Evolutionary conservation across 2,329 filamentous ascomycete species (phyloP), one percentile per base, ranked within the genome.

Genomic region (Xylaria sp.): DNA sequence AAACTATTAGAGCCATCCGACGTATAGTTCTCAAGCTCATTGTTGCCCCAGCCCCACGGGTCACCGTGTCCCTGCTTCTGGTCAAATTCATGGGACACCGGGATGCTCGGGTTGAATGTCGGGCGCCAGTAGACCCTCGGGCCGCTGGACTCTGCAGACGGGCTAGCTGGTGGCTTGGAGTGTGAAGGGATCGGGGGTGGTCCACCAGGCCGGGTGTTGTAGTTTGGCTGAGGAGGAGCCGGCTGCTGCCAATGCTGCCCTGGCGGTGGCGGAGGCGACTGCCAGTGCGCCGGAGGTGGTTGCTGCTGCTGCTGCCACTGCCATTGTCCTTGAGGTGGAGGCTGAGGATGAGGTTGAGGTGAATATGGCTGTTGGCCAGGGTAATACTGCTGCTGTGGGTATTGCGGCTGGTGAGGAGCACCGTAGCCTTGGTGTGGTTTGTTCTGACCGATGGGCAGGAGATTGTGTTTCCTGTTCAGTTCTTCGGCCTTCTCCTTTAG

Each of bases 11-110:
- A 74, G 0, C 82, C 76, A 12, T 79, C 76, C 41, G 83, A 79
- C 6, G 85, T 86, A 76, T 90, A 90, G 78, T 87, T 85, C 77
- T 90, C 83, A 58, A 87, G 80, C 79, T 90, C 88, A 69, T 88
- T 85, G 74, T 90, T 90, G 25, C 88, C 88, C 88, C 88, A 90
- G 46, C 88, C 87, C 74, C 88, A 83, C n/a, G 82, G 83, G 3
- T 76, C 70, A 34, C 87, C 87, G 41, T 84, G 84, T 34, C 85
- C 83, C 56, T 85, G 81, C 76, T 88, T 86, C 37, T 86, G 84
- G 4, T 86, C 80, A 80, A 88, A 90, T 70, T 88, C 84, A 2
- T 80, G 77, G 0, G 80, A 81, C 2, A 89, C 81, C 0, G 85
- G 82, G 2, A 81, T 79, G 15, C 81, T 78, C 0, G 84, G 81